phyloP scores from a whole-genome alignment of 768 basidiomycete species.

The Royoungia palumana region DNA sequence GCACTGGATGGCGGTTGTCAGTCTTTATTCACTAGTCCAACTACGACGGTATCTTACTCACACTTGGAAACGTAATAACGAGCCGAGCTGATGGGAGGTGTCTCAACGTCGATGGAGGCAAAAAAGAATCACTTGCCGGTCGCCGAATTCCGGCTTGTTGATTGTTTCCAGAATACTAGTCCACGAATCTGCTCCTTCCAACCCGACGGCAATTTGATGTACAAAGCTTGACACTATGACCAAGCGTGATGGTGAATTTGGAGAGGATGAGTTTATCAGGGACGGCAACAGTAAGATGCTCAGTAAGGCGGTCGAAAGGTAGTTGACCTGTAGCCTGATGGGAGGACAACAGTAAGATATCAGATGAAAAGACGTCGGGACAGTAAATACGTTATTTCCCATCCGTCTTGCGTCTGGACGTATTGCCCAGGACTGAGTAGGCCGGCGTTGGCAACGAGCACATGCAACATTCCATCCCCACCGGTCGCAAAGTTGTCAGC shows the following conservation, averaged over 20 bases:
- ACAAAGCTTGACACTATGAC: slow-evolving; percentile 32
- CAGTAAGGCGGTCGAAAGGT: slow-evolving; percentile 32
- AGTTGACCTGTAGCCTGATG: slow-evolving; percentile 36
- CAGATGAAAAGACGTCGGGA: neutral
- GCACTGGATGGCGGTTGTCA: slow-evolving; percentile 17
- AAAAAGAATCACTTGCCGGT: slow-evolving; percentile 12
- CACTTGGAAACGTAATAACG: slow-evolving; percentile 28
- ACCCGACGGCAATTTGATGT: slow-evolving; percentile 16
- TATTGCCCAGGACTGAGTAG: slow-evolving; percentile 11
- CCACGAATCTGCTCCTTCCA: slow-evolving; percentile 6
- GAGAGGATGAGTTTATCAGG: slow-evolving; percentile 24
- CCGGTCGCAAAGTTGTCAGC: slow-evolving; percentile 28
- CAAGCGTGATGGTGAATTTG: slow-evolving; percentile 24
- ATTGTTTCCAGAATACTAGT: slow-evolving; percentile 23
- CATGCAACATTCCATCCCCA: slow-evolving; percentile 21
- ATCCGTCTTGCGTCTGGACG: slow-evolving; percentile 42
- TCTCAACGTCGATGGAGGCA: neutral
- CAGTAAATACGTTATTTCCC: slow-evolving; percentile 41
- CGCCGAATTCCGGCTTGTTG: slow-evolving; percentile 22
- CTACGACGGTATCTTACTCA: slow-evolving; percentile 5
- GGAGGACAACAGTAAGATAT: neutral
- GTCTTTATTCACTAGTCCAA: neutral
- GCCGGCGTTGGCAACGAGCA: slow-evolving; percentile 34
- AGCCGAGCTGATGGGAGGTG: slow-evolving; percentile 1
- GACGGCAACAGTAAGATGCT: slow-evolving; percentile 34